Base-by-base conservation (phyloP, 164 flowering plant genomes). In the Kingdonia uniflora region DNA sequence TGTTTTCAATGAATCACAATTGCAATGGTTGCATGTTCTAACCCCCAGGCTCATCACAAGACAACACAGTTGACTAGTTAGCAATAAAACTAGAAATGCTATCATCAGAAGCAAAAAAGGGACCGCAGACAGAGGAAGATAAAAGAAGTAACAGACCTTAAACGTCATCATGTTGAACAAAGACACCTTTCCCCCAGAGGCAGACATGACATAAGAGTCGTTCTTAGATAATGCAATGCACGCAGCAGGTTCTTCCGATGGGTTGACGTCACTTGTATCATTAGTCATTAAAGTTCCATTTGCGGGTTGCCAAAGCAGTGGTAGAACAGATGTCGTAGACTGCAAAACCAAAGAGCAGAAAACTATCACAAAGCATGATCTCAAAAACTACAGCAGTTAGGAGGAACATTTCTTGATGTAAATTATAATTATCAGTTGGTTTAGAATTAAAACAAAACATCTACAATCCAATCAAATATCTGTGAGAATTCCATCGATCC, bases 121-220 rank as follows among this genome's bases (percentile, higher is more conserved):
- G 39, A 29, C 35, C 4, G 8, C 35, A 4, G 8, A 29, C 35
- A 29, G 5, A 11, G 13, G 23, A 47, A 37, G 26, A 35, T 48
- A 29, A n/a, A 57, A 22, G 6, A 38, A 14, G 41, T 14, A 38
- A 42, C 59, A 45, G 12, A 79, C 90, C 82, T 80, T 78, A 52
- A 82, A 82, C 46, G 85, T 80, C 89, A 82, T 78, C 89, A 81
- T 75, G 64, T 78, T 75, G 74, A 75, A 78, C 54, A 76, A 59
- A 41, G 87, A 81, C 14, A 81, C 76, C 67, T 81, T 79, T 38
- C 87, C 84, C 33, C 87, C 87, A 33, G 78, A 75, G 20, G 80
- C 80, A 66, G 84, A 79, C 84, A 79, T 76, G 37, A 79, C 79
- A 58, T 76, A 79, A 16, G 80, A 79, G 56, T 78, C 83, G 51